These are phyloP conservation scores for Echinosophora koreensis DNA, from an alignment of 306 rosid species.

Conservation along the genomic window DNA sequence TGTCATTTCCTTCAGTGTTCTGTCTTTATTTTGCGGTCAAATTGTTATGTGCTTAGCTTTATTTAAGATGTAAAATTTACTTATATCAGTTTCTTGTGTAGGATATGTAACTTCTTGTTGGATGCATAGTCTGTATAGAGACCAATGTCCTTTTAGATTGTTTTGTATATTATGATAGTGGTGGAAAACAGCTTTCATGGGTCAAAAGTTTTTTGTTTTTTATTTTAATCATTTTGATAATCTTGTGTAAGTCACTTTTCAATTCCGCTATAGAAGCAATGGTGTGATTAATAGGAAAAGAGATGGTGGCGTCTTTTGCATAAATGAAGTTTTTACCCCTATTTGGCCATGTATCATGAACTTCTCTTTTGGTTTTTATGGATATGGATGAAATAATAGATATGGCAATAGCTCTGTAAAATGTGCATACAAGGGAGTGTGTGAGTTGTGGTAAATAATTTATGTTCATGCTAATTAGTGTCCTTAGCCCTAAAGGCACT, in stretches of 20 bases:
- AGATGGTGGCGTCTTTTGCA: conserved; percentile 13
- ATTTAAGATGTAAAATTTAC: conserved; percentile 31
- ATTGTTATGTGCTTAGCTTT: conserved; percentile 40
- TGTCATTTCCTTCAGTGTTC: conserved; percentile 40
- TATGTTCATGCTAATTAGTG: too few relatives aligned
- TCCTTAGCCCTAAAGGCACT: too few relatives aligned
- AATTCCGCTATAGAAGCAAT: conserved; percentile 16
- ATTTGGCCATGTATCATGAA: neutral
- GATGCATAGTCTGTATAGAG: conserved; percentile 46
- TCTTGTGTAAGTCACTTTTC: conserved; percentile 4
- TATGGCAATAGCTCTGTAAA: too few relatives aligned
- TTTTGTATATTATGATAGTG: conserved; percentile 29
- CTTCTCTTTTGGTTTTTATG: neutral
- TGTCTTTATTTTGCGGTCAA: conserved; percentile 38
- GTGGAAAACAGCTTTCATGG: conserved; percentile 34
- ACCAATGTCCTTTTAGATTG: conserved; percentile 37
- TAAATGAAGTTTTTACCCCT: neutral
- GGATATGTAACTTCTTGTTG: conserved; percentile 34
- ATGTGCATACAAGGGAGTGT: too few relatives aligned
- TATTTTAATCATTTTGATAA: neutral
- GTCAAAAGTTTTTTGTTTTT: neutral
- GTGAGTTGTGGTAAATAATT: too few relatives aligned
- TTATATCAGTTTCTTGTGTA: conserved; percentile 29
- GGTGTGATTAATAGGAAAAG: conserved; percentile 24
- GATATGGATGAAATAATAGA: neutral